These are phyloP conservation scores for Trichosporon coremiiforme DNA, from an alignment of 1,284 basidiomycete species.

Conservation along the genomic window DNA sequence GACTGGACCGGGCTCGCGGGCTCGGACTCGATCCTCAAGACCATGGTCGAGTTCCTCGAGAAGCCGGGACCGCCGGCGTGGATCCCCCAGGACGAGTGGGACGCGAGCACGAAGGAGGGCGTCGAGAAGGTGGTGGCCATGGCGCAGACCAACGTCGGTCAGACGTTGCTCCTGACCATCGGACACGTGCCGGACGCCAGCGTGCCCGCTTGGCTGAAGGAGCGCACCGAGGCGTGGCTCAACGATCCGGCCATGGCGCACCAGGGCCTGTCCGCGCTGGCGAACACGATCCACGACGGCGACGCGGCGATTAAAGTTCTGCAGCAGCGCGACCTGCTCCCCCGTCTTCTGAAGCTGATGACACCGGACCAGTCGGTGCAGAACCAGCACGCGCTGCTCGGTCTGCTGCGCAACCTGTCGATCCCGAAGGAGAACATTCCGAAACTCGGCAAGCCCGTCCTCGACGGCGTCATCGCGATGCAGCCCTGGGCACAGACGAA, in stretches of 20 bases:
- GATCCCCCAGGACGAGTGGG: background rate
- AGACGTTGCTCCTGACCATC: slow-evolving; percentile 13
- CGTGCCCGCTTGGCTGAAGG: background rate
- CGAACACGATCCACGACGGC: slow-evolving; percentile 11
- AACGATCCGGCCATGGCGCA: slow-evolving; percentile 7
- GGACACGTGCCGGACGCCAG: background rate
- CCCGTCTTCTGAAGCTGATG: slow-evolving; percentile 1
- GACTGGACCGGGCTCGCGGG: background rate
- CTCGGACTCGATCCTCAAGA: background rate
- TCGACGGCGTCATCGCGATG: slow-evolving; percentile 15
- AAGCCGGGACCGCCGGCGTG: background rate
- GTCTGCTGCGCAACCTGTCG: slow-evolving; percentile 24
- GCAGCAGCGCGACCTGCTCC: background rate
- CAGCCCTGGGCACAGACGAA: background rate
- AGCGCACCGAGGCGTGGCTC: slow-evolving; percentile 15
- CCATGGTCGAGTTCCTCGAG: background rate
- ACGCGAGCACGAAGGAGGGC: slow-evolving; percentile 1
- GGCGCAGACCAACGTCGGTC: background rate
- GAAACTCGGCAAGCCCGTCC: background rate
- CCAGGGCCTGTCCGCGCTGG: background rate
- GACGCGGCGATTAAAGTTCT: background rate
- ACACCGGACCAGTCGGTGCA: background rate
- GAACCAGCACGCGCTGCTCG: slow-evolving; percentile 20
- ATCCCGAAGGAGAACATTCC: slow-evolving; percentile 16
- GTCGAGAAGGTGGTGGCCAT: background rate